These are phyloP conservation scores for Trichomonas gallinae DNA, from an alignment of 208 protist genomes.

Conservation along the genomic window DNA sequence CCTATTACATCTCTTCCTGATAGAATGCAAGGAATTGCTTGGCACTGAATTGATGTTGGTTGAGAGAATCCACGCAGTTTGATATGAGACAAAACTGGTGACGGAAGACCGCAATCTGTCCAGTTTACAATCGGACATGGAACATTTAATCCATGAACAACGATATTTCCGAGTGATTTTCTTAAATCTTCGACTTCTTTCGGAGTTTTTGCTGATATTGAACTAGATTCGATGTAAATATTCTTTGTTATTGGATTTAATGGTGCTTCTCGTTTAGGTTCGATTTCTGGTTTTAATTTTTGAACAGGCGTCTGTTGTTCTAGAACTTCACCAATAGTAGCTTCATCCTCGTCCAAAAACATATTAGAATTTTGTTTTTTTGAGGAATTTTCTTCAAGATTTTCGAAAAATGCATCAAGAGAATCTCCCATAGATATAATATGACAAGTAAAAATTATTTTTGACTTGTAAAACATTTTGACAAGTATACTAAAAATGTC, in stretches of 20 bases:
- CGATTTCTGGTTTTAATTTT: neutral
- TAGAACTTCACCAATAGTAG: neutral
- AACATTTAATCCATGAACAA: conserved; percentile 40
- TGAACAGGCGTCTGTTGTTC: neutral
- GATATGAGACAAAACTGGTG: conserved; percentile 28
- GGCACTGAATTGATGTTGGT: conserved; percentile 62
- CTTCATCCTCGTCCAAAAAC: neutral
- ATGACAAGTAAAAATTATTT: too few species aligned
- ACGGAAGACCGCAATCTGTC: conserved; percentile 39
- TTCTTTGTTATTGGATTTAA: neutral
- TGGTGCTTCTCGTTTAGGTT: neutral
- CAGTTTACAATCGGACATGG: conserved; percentile 40
- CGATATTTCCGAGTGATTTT: neutral
- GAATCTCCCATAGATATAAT: too few species aligned
- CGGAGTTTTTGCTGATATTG: neutral
- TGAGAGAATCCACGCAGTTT: conserved; percentile 40
- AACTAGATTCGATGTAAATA: neutral
- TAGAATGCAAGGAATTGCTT: conserved; percentile 54
- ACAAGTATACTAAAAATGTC: too few species aligned
- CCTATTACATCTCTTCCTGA: conserved; percentile 61
- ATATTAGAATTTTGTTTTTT: too few species aligned
- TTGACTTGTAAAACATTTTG: too few species aligned
- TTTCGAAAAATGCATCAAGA: too few species aligned
- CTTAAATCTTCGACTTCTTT: neutral
- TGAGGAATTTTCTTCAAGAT: too few species aligned